Evolutionary conservation across 106 monocot genomes (phyloP), one percentile per base, ranked within the genome.

Genomic region (Dioscorea dumetorum): DNA sequence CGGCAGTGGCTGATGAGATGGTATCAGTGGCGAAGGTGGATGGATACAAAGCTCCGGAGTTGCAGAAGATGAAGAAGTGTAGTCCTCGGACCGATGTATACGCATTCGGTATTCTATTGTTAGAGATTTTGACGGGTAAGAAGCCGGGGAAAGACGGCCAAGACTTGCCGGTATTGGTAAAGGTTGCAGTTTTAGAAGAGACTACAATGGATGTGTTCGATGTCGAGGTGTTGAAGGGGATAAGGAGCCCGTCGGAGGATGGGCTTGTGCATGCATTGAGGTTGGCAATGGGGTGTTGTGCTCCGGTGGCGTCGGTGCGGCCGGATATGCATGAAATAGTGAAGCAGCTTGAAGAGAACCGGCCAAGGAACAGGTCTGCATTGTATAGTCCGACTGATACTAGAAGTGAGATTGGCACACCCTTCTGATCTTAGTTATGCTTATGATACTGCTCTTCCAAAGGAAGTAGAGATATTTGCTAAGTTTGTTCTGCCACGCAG

Each of bases 251-350:
- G 8, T 67, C 76, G 11, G 95, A 91, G 58, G 95, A 95, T 11
- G 95, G 95, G 13, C 20, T 95, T 34, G 80, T 95, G 57, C 88
- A 86, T 18, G 86, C 91, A 0, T 31, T 95, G 76, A 95, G 83
- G 69, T 71, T 91, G n/a, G 91, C 95, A 4, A 95, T 95, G 95
- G 95, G 95, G 1, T 95, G 95, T 71, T 95, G 95, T 58, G 91
- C 95, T 0, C 95, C 91, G 34, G 88, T 88, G 66, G 77, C 85
- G 0, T 49, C 86, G 16, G 88, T 85, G 22, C 16, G 95, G 67
- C 95, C 95, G n/a, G 88, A 80, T 79, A 95, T 91, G 88, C 70
- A 62, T 4, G 88, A 91, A 71, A 88, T 91, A 8, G 88, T 95
- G 73, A 74, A 70, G 81, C 91, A 91, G 66, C 70, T 95, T 58